Evolutionary conservation across 495 filamentous ascomycete genomes (phyloP).

Genomic region (Cercophora samala): DNA sequence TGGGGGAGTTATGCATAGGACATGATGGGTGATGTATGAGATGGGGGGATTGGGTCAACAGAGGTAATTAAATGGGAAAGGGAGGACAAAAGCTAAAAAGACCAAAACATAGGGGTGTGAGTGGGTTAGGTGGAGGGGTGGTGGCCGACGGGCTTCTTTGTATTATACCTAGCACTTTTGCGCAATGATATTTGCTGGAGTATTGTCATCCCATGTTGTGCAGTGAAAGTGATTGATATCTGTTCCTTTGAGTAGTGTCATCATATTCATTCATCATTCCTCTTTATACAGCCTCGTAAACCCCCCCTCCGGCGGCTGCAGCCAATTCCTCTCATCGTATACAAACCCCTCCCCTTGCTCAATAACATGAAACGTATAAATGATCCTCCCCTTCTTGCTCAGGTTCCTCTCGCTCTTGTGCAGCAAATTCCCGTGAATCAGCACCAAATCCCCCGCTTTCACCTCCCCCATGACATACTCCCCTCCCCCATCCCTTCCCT

Average conservation of each 20-base stretch:
- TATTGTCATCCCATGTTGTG: no score
- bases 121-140: not conserved
- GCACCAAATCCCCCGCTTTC: conserved; percentile 80
- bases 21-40: not conserved
- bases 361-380: conserved; percentile 97
- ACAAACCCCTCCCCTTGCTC: conserved; percentile 64
- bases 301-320: conserved; percentile 75
- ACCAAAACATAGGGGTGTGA: not conserved
- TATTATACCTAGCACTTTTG: not conserved
- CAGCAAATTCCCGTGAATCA: conserved; percentile 94
- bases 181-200: not conserved
- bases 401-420: conserved; percentile 94
- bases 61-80: not conserved
- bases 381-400: conserved; percentile 80
- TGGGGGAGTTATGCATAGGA: not conserved
- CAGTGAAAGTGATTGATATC: not conserved
- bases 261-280: no score
- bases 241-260: no score
- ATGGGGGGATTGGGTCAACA: not conserved
- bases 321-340: conserved; percentile 89
- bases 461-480: conserved; percentile 72
- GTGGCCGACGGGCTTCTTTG: not conserved
- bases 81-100: not conserved
- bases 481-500: conserved; percentile 41
- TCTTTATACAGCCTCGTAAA: conserved; percentile 69